Evolutionary conservation across 129 eudicot species (phyloP), one percentile per base, ranked within the genome.

Genomic region (Pseudognaphalium luteoalbum): DNA sequence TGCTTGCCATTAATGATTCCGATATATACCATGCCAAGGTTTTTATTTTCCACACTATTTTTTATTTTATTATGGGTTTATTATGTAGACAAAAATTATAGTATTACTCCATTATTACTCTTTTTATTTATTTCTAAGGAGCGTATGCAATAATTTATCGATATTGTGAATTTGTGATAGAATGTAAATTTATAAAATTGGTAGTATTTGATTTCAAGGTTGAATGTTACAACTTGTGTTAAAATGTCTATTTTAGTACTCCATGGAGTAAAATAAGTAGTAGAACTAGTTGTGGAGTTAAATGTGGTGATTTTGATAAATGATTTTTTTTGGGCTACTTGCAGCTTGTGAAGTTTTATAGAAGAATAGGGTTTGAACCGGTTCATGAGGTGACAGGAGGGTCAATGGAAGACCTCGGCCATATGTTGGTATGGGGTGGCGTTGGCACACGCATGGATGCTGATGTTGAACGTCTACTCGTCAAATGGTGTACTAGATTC

Each of bases 11-110:
- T 68, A 88, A 94, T 81, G 96, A 94, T 66, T 82, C 92, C 30
- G 82, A 87, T 84, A 82, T 94, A 76, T 94, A 91, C 81, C 98
- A 94, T 76, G 72, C 86, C 75, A 91, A 91, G 97, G 98, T 94
- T 82, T 64, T 35, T 25, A 22, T 25, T 68, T 57, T 22, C 29
- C 4, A 25, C 57, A 20, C 2, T 44, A 44, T 2, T 3, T 44
- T 44, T 41, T n/a, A n/a, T n/a, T n/a, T n/a, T n/a, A n/a, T 41
- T 41, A 7, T 41, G 33, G 33, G 33, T 30, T 30, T 30, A 30
- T 30, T 30, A 30, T n/a, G n/a, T n/a, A n/a, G n/a, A n/a, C n/a
- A n/a, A n/a, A n/a, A n/a, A n/a, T n/a, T n/a, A n/a, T n/a, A n/a
- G n/a, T n/a, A n/a, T n/a, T n/a, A n/a, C n/a, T n/a, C n/a, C n/a